Base-by-base conservation (phyloP, 2,329 filamentous ascomycete species). In the Penicillium griseofulvum region DNA sequence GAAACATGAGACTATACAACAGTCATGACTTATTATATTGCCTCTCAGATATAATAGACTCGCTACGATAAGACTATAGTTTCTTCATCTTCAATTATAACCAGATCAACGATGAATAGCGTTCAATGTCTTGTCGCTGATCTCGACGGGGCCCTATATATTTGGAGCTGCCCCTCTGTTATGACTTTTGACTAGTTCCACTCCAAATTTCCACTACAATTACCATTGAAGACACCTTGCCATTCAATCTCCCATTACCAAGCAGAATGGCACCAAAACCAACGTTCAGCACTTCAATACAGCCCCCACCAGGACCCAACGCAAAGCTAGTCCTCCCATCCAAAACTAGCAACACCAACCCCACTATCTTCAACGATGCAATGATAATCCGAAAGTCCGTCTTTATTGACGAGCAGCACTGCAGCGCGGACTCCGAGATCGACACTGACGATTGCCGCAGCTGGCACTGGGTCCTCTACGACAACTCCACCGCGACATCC, bases 391-490 rank as follows among this genome's bases (percentile, higher is more conserved):
- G 84, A 36, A 76, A 81, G 54, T 72, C 74, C 37, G 84, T 86
- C 60, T 86, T 82, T 62, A 76, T 83, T 36, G 73, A 80, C 55
- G 83, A 86, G 67, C 84, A 86, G 60, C 71, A 76, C 22, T 78
- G 83, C 28, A 74, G 78, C 0, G 72, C 85, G 0, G 84, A 88
- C 36, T 83, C 85, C 61, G 92, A 97, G 72, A 81, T 90, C 61
- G 93, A 97, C 76, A 76, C 80, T 1, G 91, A 97, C 69, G 93
- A 97, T 71, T 63, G 81, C 1, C 83, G 89, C 34, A 87, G 85
- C 63, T 93, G 87, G 75, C 91, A 97, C 73, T 96, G 90, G 89
- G 87, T 96, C 29, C 79, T 87, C n/a, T 96, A 96, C 73, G 84
- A 85, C 74, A n/a, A 73, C 77, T 47, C 73, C 70, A 59, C 80